These are phyloP conservation scores for Penicillium herquei DNA, from an alignment of 495 filamentous ascomycete species.

Conservation along the genomic window DNA sequence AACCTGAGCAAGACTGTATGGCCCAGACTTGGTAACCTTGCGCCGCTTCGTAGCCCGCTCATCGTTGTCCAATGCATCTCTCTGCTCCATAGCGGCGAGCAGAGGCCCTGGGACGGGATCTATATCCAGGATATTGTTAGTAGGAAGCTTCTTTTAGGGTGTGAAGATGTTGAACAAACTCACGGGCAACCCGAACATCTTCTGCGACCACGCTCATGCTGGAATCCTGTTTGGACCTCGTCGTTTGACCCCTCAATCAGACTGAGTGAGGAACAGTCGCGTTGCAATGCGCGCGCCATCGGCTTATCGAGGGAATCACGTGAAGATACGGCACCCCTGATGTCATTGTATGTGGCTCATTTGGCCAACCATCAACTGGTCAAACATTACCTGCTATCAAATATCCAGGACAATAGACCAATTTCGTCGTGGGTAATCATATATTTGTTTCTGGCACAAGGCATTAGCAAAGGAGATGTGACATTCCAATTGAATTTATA, in stretches of 20 bases:
- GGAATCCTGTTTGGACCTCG: background rate
- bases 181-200: constrained; percentile 26
- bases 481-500: no score
- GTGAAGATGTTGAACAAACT: background rate
- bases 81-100: constrained; percentile 22
- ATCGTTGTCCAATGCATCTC: constrained; percentile 10
- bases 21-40: constrained; percentile 23
- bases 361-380: no score
- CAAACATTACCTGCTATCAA: no score
- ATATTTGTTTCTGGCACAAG: no score
- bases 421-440: no score
- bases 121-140: constrained; percentile 12
- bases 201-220: constrained; percentile 31
- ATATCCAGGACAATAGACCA: no score
- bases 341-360: no score
- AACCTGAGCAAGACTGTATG: constrained; percentile 20
- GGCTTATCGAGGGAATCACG: background rate
- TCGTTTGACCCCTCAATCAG: constrained; percentile 2
- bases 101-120: constrained; percentile 27
- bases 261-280: background rate
- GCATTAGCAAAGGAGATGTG: no score
- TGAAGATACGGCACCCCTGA: no score
- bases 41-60: constrained; percentile 36
- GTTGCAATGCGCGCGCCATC: background rate
- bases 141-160: background rate